A percentile compares a stretch with the other conserved stretches of the same genome.
Conservation (phyloP, 208 protist genomes). For the Leishmania aethiopica region DNA sequence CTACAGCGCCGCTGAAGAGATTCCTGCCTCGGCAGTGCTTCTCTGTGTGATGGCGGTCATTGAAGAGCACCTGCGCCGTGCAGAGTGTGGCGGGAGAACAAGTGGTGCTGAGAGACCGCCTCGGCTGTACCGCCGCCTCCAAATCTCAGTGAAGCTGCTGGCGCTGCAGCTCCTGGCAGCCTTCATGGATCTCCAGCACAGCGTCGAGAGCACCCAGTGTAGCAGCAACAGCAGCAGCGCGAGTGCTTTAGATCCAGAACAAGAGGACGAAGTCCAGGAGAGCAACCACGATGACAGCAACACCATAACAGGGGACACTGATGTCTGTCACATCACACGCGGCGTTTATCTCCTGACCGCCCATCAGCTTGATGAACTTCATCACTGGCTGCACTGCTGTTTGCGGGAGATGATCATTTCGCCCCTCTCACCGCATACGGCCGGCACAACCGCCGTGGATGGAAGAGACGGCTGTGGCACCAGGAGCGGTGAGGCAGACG, state of each 20-base stretch:
- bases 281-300: neutral
- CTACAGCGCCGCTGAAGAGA: constrained; percentile 25
- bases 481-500: neutral
- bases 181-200: constrained; percentile 12
- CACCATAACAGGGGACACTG: neutral
- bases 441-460: neutral
- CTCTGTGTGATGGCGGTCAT: constrained; percentile 34
- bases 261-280: neutral
- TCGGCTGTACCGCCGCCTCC: constrained; percentile 11
- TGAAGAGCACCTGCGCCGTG: constrained; percentile 40
- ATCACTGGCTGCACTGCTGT: constrained; percentile 11
- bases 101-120: neutral
- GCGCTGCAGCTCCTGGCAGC: constrained; percentile 18
- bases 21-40: constrained; percentile 12
- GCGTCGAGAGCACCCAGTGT: neutral
- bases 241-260: neutral
- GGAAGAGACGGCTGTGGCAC: neutral
- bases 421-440: neutral
- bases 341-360: constrained; percentile 2
- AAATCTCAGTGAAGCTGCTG: constrained; percentile 28
- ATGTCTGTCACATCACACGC: neutral
- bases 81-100: constrained; percentile 4
- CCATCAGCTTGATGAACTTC: constrained; percentile 7
- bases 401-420: neutral
- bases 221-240: constrained; percentile 15